These are phyloP conservation scores for Cyberlindnera sargentensis DNA, from an alignment of 805 yeast species.

Conservation along the genomic window DNA sequence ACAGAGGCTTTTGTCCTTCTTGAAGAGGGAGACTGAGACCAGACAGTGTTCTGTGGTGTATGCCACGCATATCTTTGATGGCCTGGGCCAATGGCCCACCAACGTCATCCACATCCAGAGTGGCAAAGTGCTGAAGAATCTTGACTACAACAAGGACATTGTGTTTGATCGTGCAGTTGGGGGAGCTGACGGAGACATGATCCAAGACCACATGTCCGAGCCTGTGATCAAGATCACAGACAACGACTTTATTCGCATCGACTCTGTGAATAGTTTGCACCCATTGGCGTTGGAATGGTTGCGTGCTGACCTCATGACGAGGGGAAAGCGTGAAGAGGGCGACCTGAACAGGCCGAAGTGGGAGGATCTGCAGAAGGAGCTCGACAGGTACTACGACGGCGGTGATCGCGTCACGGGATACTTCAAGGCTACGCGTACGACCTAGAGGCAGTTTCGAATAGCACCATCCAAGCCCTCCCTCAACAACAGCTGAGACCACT, in stretches of 20 bases:
- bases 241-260: slow-evolving; percentile 27
- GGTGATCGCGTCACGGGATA: slow-evolving; percentile 38
- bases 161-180: slow-evolving; percentile 16
- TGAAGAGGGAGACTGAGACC: slow-evolving; percentile 62
- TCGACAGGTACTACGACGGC: slow-evolving; percentile 37
- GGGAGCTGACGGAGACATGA: slow-evolving; percentile 16
- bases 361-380: slow-evolving; percentile 44
- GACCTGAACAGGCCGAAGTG: slow-evolving; percentile 44
- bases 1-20: slow-evolving; percentile 59
- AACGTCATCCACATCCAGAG: slow-evolving; percentile 68
- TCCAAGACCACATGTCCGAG: slow-evolving; percentile 17
- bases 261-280: slow-evolving; percentile 49
- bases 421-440: slow-evolving; percentile 41
- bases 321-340: slow-evolving; percentile 45
- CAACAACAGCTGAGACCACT: no score
- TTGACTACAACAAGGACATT: slow-evolving; percentile 28
- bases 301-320: slow-evolving; percentile 35
- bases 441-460: neutral
- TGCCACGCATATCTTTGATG: slow-evolving; percentile 96
- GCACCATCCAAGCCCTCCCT: neutral
- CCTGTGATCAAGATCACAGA: slow-evolving; percentile 12
- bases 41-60: slow-evolving; percentile 77
- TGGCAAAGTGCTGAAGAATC: slow-evolving; percentile 43
- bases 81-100: slow-evolving; percentile 88
- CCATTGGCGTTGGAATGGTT: slow-evolving; percentile 73